Percentiles rank a stretch among this genome's conserved stretches.
These are phyloP conservation scores for Penicillium macrosclerotiorum DNA, from an alignment of 495 filamentous ascomycete species.

Conservation along the genomic window DNA sequence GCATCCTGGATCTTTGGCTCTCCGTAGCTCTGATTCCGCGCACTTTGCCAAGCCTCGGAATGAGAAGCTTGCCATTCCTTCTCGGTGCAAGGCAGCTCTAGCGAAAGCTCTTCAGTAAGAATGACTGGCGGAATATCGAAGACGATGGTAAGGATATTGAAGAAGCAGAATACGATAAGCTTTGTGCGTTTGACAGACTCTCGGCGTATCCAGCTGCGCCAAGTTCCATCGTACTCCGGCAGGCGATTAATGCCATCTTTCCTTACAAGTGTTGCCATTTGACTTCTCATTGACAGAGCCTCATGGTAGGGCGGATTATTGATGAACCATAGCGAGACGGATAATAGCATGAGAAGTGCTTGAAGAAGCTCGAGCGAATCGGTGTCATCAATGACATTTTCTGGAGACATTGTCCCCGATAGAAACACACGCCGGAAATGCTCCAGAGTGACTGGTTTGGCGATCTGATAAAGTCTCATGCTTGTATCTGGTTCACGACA, in stretches of 20 bases:
- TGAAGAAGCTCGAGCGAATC: slow-evolving; percentile 34
- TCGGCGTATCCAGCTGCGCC: slow-evolving; percentile 48
- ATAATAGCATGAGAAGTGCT: slow-evolving; percentile 31
- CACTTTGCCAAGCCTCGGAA: slow-evolving; percentile 28
- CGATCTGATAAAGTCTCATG: slow-evolving; percentile 48
- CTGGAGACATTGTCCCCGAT: slow-evolving; percentile 16
- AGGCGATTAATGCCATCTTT: slow-evolving; percentile 34
- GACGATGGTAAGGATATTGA: slow-evolving; percentile 50
- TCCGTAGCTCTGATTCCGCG: slow-evolving; percentile 22
- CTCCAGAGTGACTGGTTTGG: slow-evolving; percentile 39
- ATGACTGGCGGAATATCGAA: slow-evolving; percentile 53
- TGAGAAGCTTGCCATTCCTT: slow-evolving; percentile 36
- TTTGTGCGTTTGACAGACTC: slow-evolving; percentile 48
- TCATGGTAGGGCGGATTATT: slow-evolving; percentile 37
- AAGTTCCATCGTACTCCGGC: slow-evolving; percentile 34
- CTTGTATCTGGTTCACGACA: slow-evolving; percentile 44
- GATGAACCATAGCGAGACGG: slow-evolving; percentile 38
- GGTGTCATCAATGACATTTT: slow-evolving; percentile 19
- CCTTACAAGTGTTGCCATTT: slow-evolving; percentile 33
- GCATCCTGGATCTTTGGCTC: slow-evolving; percentile 39
- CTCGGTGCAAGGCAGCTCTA: slow-evolving; percentile 56
- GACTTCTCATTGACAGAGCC: slow-evolving; percentile 32
- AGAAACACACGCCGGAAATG: slow-evolving; percentile 35
- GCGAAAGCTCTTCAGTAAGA: slow-evolving; percentile 59
- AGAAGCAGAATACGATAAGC: slow-evolving; percentile 48